phyloP scores from a whole-genome alignment of 352 stramenopile genomes.

The Pythium dissotocum region DNA sequence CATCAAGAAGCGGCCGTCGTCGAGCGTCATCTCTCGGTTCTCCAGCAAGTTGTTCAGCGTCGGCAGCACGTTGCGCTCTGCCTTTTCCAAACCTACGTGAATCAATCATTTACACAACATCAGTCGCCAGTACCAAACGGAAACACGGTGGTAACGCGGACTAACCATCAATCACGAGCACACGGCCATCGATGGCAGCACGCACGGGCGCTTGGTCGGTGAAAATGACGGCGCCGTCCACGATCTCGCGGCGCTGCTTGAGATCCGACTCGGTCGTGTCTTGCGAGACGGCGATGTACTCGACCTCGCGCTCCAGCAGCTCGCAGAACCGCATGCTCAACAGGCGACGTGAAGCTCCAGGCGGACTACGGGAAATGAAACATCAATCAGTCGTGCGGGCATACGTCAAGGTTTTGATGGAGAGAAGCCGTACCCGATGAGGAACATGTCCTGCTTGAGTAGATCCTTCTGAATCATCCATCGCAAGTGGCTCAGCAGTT shows the following conservation, averaged over 20 bases:
- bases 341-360: constrained; percentile 66
- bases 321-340: constrained; percentile 87
- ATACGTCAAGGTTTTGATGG: not conserved
- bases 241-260: constrained; percentile 86
- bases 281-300: constrained; percentile 91
- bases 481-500: constrained; percentile 72
- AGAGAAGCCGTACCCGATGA: constrained; percentile 58
- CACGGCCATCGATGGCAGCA: constrained; percentile 91
- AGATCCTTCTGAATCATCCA: constrained; percentile 89
- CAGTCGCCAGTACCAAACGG: not conserved
- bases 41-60: constrained; percentile 98
- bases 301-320: constrained; percentile 79
- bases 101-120: not conserved
- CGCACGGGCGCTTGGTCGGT: constrained; percentile 92
- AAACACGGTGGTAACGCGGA: not conserved
- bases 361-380: constrained; percentile 40
- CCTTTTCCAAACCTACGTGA: constrained; percentile 88
- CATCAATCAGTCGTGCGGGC: not conserved
- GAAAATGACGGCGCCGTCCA: constrained; percentile 75
- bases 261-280: constrained; percentile 94
- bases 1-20: constrained; percentile 94
- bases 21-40: constrained; percentile 94
- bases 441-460: constrained; percentile 86
- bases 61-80: constrained; percentile 95
- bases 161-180: constrained; percentile 93